Base-by-base conservation (phyloP, 164 flowering plant species). In the Dillenia turbinata region DNA sequence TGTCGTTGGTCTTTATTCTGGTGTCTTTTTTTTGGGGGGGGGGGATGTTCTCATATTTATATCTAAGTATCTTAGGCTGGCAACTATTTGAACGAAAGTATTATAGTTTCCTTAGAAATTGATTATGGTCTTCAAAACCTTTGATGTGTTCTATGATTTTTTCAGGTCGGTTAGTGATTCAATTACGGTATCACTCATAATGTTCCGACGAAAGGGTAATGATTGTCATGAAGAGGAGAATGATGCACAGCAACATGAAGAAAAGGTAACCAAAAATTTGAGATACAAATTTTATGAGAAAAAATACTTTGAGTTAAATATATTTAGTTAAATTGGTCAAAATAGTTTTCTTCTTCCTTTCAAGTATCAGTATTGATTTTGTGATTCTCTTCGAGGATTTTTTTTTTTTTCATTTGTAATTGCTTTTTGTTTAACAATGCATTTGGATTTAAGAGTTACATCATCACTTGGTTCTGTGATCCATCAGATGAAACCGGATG, bases 141-240 rank as follows among this genome's bases (percentile, higher is more conserved):
- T 33, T 33, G 40, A 33, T 33, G 7, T 33, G 40, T 33, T 33
- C 0, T 33, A 33, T 33, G 40, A 33, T 33, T 33, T 33, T 33
- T 33, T 33, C 40, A 33, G 40, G 40, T 6, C 7, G 40, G 40
- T 33, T 33, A 0, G 40, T 33, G 7, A 33, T 33, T 4, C 5
- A 33, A 56, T 49, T 61, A 59, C 59, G 64, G 49, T 17, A 49
- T 44, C 58, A 47, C 12, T 45, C 49, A 74, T 67, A 49, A 87
- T 89, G 92, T 81, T 89, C 69, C 85, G 82, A 44, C 66, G 78
- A 47, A 69, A 63, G 83, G 76, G 58, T 45, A 65, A 62, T 61
- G 49, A 81, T 65, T 80, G 74, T 62, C 71, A 63, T 49, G 71
- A 67, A 63, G 76, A 72, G 67, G 89, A 84, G 59, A 59, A 67